Conservation (phyloP, 1,139 yeast genomes). For the Arxiozyma telluris region DNA sequence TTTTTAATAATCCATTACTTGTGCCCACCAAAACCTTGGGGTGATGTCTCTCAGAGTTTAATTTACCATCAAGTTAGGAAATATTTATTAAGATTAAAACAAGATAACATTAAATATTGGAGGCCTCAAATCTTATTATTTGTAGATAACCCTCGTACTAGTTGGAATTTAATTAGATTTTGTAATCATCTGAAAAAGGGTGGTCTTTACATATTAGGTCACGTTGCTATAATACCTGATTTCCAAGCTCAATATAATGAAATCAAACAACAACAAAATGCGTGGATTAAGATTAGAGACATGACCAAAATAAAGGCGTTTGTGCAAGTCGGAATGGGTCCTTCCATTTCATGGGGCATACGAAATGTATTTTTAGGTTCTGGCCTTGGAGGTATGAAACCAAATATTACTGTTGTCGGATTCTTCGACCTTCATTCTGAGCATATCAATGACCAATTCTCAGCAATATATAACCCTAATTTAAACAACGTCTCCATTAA, state of each 20-base stretch:
- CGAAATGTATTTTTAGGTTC: slow-evolving; percentile 84
- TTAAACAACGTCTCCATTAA: slow-evolving; percentile 11
- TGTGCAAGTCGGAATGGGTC: slow-evolving; percentile 85
- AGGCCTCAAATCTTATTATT: slow-evolving; percentile 83
- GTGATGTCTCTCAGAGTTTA: slow-evolving; percentile 89
- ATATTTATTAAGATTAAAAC: slow-evolving; percentile 68
- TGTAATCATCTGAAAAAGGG: slow-evolving; percentile 94
- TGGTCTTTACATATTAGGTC: slow-evolving; percentile 85
- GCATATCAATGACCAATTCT: neutral
- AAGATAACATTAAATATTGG: slow-evolving; percentile 95
- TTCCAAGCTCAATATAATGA: slow-evolving; percentile 59
- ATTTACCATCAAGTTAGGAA: slow-evolving; percentile 95
- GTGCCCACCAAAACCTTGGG: slow-evolving; percentile 94
- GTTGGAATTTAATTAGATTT: slow-evolving; percentile 88
- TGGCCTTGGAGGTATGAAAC: slow-evolving; percentile 95
- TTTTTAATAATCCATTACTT: slow-evolving; percentile 76
- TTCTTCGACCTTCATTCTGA: slow-evolving; percentile 47
- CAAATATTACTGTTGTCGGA: slow-evolving; percentile 86
- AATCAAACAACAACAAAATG: slow-evolving; percentile 59
- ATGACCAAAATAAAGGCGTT: slow-evolving; percentile 75
- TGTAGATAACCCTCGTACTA: slow-evolving; percentile 83
- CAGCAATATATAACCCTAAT: slow-evolving; percentile 5
- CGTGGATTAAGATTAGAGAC: slow-evolving; percentile 81
- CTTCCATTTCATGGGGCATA: slow-evolving; percentile 91
- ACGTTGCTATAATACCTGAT: slow-evolving; percentile 55